A percentile compares a stretch with the other conserved stretches of the same genome.
These are phyloP conservation scores for Panellus pusillus DNA, from an alignment of 768 basidiomycete species.

Conservation along the genomic window DNA sequence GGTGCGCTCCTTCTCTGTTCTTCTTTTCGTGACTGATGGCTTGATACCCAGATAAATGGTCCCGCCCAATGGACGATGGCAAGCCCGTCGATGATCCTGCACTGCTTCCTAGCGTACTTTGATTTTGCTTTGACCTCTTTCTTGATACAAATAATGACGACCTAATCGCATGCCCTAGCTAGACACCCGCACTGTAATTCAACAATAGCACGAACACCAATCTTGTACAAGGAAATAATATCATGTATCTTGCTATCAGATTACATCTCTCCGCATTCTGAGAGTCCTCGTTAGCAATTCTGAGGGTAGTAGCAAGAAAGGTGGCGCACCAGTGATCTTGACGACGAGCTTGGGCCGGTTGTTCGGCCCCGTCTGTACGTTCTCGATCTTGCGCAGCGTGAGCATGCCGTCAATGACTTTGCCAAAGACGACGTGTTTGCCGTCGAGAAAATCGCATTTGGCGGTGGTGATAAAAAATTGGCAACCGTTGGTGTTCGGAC, in stretches of 20 bases:
- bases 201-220: too few species aligned
- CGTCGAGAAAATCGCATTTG: conserved; percentile 94
- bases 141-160: too few species aligned
- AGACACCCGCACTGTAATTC: too few species aligned
- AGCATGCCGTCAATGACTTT: conserved; percentile 92
- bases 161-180: too few species aligned
- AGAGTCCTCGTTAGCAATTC: too few species aligned
- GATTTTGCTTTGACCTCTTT: neutral
- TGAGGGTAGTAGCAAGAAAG: too few species aligned
- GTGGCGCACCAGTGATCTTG: conserved; percentile 71
- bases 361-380: conserved; percentile 88
- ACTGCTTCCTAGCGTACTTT: conserved; percentile 46
- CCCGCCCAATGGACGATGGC: conserved; percentile 41
- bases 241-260: too few species aligned
- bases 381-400: conserved; percentile 94
- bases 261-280: too few species aligned
- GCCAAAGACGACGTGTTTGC: conserved; percentile 92
- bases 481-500: conserved; percentile 91
- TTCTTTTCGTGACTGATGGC: neutral
- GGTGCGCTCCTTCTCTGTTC: conserved; percentile 37
- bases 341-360: conserved; percentile 87
- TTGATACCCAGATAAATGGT: conserved; percentile 35
- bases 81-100: conserved; percentile 38
- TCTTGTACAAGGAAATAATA: too few species aligned
- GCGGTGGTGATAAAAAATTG: conserved; percentile 99